Evolutionary conservation across 768 basidiomycete genomes (phyloP).

Genomic region (Naematelia encephala): DNA sequence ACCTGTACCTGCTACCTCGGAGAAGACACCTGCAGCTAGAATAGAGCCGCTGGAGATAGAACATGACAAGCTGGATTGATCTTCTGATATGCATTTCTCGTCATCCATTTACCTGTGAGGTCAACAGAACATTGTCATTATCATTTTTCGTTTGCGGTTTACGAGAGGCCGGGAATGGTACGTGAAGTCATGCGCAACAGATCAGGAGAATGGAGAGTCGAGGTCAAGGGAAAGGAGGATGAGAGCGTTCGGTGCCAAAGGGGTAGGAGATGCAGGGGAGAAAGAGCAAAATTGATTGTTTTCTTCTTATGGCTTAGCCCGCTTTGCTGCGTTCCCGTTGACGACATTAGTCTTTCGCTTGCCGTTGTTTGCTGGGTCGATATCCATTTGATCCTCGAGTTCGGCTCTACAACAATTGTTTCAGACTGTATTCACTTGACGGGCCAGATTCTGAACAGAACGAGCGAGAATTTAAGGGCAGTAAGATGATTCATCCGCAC

Average conservation of each 20-base stretch:
- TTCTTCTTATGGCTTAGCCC: neutral
- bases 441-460: neutral
- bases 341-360: constrained; percentile 1
- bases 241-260: too few relatives aligned
- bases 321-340: neutral
- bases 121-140: too few relatives aligned
- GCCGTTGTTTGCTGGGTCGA: neutral
- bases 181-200: too few relatives aligned
- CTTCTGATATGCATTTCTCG: constrained; percentile 1
- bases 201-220: too few relatives aligned
- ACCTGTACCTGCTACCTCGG: constrained; percentile 16
- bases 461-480: neutral
- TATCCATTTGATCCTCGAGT: neutral
- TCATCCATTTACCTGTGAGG: neutral
- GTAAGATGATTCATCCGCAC: constrained; percentile 1
- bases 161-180: neutral
- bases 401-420: neutral
- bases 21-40: constrained; percentile 14
- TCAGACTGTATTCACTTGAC: neutral
- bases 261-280: neutral
- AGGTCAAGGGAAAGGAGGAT: too few relatives aligned
- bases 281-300: too few relatives aligned
- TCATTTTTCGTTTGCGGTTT: neutral
- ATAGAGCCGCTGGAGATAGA: constrained; percentile 30
- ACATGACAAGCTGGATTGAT: constrained; percentile 39